Evolutionary conservation across 164 flowering plant species (phyloP).

Genomic region (Nymphaea thermarum): DNA sequence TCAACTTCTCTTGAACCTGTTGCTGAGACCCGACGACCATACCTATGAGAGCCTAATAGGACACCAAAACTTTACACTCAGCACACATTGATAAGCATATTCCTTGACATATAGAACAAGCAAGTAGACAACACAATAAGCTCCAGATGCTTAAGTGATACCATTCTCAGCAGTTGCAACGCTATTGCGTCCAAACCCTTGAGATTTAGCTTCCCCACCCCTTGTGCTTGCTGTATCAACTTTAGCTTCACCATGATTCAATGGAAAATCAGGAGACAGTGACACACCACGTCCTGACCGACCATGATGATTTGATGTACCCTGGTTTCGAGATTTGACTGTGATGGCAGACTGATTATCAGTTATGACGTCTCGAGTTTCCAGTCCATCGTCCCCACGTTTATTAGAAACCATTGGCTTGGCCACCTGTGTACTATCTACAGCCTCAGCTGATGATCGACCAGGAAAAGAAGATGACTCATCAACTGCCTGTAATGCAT

Average conservation of each 20-base stretch:
- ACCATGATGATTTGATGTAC: background rate
- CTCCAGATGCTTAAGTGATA: background rate
- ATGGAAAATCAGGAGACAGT: background rate
- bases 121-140: background rate
- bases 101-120: background rate
- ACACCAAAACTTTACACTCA: background rate
- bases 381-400: background rate
- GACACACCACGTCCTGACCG: background rate
- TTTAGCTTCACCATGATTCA: slow-evolving; percentile 21
- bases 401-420: background rate
- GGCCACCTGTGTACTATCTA: background rate
- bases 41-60: slow-evolving; percentile 19
- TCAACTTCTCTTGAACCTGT: background rate
- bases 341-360: background rate
- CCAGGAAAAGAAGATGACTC: slow-evolving; percentile 26
- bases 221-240: slow-evolving; percentile 14
- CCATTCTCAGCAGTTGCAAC: background rate
- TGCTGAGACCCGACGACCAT: slow-evolving; percentile 1
- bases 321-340: background rate
- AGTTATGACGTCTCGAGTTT: background rate
- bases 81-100: background rate
- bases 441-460: background rate
- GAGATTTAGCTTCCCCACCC: background rate
- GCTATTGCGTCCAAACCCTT: background rate
- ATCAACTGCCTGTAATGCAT: slow-evolving; percentile 51